Percentiles rank a stretch among this genome's conserved stretches.
Conservation (phyloP, 2,329 filamentous ascomycete genomes). For the Fusarium neocosmosporiellum region DNA sequence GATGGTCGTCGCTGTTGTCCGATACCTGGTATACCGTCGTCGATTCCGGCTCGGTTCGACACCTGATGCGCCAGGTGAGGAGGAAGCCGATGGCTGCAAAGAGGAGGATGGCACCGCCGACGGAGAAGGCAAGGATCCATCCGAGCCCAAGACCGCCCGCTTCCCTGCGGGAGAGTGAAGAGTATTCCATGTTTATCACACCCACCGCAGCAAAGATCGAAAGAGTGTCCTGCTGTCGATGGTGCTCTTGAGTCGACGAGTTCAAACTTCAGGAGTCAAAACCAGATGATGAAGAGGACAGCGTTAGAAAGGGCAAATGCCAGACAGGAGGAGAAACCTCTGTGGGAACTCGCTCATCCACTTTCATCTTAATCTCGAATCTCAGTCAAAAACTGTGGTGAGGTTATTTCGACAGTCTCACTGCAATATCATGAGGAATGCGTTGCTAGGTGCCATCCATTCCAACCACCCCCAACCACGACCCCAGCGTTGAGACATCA, state of each 20-base stretch:
- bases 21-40: conserved; percentile 46
- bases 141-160: conserved; percentile 46
- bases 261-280: conserved; percentile 5
- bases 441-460: conserved; percentile 53
- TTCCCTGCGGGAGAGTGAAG: conserved; percentile 13
- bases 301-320: conserved; percentile 17
- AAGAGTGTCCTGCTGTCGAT: conserved; percentile 12
- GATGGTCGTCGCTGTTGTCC: conserved; percentile 30
- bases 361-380: conserved; percentile 36
- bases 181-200: conserved; percentile 25
- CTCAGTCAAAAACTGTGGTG: conserved; percentile 23
- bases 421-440: conserved; percentile 51
- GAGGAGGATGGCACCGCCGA: conserved; percentile 60
- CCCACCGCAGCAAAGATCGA: conserved; percentile 17
- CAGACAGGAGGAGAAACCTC: conserved; percentile 28
- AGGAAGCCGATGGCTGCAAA: conserved; percentile 57
- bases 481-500: conserved; percentile 15
- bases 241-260: conserved; percentile 11
- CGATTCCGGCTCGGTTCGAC: conserved; percentile 28
- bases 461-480: conserved; percentile 44
- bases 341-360: conserved; percentile 18
- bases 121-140: conserved; percentile 58
- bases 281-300: conserved; percentile 27
- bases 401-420: conserved; percentile 46
- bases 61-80: conserved; percentile 52